A percentile compares a stretch with the other conserved stretches of the same genome.
These are phyloP conservation scores for Hansenula sp. DNA, from an alignment of 1,139 yeast species.

Conservation along the genomic window DNA sequence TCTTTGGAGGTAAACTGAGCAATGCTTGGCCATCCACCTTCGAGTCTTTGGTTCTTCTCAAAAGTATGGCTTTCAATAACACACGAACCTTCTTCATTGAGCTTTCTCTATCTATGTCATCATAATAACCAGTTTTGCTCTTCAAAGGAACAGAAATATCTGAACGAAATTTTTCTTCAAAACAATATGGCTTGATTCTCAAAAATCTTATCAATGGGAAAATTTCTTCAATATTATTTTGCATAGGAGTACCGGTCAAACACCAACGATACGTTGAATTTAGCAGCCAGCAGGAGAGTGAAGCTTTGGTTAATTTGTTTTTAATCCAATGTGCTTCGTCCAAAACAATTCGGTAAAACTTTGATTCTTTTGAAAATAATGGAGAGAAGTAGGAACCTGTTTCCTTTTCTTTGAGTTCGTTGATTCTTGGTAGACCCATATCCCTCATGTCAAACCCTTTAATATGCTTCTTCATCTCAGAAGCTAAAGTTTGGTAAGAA, in stretches of 20 bases:
- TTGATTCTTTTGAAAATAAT: conserved; percentile 50
- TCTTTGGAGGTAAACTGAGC: conserved; percentile 64
- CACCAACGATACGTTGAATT: conserved; percentile 65
- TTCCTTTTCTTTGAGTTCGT: conserved; percentile 23
- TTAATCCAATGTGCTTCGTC: conserved; percentile 94
- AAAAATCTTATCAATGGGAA: conserved; percentile 75
- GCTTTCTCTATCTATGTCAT: conserved; percentile 28
- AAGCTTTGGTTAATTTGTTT: conserved; percentile 62
- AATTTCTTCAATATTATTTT: conserved; percentile 77
- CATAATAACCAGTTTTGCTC: conserved; percentile 30
- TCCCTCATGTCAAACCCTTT: conserved; percentile 19
- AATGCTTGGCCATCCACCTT: conserved; percentile 65
- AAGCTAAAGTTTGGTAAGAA: conserved; percentile 68
- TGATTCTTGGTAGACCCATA: conserved; percentile 27
- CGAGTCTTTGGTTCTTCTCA: conserved; percentile 75
- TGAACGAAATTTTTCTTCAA: conserved; percentile 51
- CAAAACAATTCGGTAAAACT: conserved; percentile 65
- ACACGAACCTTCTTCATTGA: conserved; percentile 70
- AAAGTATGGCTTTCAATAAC: conserved; percentile 67
- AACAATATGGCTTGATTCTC: conserved; percentile 61
- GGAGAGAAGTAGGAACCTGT: conserved; percentile 51
- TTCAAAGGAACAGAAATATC: conserved; percentile 59
- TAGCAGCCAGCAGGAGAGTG: conserved; percentile 63
- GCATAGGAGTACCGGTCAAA: conserved; percentile 93
- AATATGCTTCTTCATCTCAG: conserved; percentile 65